Percentiles rank a stretch among this genome's conserved stretches.
Conservation (phyloP, 1,284 basidiomycete genomes). For the Cutaneotrichosporon cutaneum region DNA sequence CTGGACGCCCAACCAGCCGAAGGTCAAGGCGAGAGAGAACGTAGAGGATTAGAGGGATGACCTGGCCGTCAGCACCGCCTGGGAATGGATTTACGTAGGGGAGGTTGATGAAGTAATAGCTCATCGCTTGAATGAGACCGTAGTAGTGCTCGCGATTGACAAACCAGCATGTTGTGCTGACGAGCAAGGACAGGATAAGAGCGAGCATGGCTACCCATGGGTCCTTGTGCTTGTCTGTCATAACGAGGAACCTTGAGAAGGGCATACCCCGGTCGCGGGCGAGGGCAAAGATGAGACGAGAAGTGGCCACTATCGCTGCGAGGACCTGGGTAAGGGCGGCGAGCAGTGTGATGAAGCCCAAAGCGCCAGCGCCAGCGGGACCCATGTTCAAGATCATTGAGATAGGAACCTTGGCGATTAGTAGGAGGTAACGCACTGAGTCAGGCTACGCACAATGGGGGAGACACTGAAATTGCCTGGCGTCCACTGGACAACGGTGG, state of each 20-base stretch:
- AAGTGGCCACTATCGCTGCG: slow-evolving; percentile 47
- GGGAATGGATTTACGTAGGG: background rate
- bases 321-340: slow-evolving; percentile 18
- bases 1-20: background rate
- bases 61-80: background rate
- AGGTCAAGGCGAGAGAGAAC: background rate
- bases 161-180: background rate
- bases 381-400: too few relatives aligned
- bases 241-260: slow-evolving; percentile 19
- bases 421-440: too few relatives aligned
- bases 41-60: slow-evolving; percentile 3
- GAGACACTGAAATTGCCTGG: background rate
- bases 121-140: background rate
- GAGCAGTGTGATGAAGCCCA: background rate
- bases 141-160: background rate
- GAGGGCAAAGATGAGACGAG: slow-evolving; percentile 41
- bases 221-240: slow-evolving; percentile 3
- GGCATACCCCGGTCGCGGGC: slow-evolving; percentile 36
- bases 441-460: too few relatives aligned
- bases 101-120: background rate
- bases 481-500: background rate
- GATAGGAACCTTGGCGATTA: too few relatives aligned
- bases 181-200: background rate
- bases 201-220: background rate
- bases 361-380: too few relatives aligned